Percentiles rank a stretch among this genome's conserved stretches.
Conservation (phyloP, 176 grass and related monocot species). For the Ensete glaucum region DNA sequence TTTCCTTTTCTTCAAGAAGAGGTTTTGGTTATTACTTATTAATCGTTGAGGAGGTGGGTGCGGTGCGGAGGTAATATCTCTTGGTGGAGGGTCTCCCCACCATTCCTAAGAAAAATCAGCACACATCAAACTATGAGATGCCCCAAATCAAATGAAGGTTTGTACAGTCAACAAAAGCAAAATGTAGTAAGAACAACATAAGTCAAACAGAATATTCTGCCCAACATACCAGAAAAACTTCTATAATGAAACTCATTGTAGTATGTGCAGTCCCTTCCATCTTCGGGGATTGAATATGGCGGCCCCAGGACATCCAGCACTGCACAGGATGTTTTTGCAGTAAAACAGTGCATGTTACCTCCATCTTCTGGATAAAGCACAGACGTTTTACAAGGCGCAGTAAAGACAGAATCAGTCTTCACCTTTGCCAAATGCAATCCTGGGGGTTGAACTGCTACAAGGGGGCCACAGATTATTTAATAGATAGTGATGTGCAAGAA, state of each 20-base stretch:
- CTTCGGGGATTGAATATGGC: slow-evolving; percentile 30
- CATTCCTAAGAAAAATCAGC: too few species aligned
- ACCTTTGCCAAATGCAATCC: slow-evolving; percentile 57
- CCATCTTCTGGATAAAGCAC: slow-evolving; percentile 70
- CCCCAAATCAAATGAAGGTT: too few species aligned
- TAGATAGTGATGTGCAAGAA: too few species aligned
- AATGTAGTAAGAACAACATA: background rate
- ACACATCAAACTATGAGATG: too few species aligned
- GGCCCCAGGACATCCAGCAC: slow-evolving; percentile 76
- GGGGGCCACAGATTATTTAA: too few species aligned
- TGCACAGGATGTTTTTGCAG: slow-evolving; percentile 61
- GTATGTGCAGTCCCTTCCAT: slow-evolving; percentile 65
- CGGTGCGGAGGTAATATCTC: too few species aligned
- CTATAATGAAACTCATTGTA: slow-evolving; percentile 34
- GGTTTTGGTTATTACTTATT: background rate
- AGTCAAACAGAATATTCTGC: background rate
- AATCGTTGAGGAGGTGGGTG: too few species aligned
- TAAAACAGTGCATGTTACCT: slow-evolving; percentile 87
- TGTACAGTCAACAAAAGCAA: background rate
- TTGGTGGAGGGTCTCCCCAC: too few species aligned
- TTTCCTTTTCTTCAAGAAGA: background rate
- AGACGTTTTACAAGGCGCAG: slow-evolving; percentile 34
- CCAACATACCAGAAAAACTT: slow-evolving; percentile 34
- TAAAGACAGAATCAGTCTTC: slow-evolving; percentile 48
- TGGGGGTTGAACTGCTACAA: slow-evolving; percentile 3